Conservation (phyloP, 2,329 filamentous ascomycete genomes). For the Clonostachys byssicola region DNA sequence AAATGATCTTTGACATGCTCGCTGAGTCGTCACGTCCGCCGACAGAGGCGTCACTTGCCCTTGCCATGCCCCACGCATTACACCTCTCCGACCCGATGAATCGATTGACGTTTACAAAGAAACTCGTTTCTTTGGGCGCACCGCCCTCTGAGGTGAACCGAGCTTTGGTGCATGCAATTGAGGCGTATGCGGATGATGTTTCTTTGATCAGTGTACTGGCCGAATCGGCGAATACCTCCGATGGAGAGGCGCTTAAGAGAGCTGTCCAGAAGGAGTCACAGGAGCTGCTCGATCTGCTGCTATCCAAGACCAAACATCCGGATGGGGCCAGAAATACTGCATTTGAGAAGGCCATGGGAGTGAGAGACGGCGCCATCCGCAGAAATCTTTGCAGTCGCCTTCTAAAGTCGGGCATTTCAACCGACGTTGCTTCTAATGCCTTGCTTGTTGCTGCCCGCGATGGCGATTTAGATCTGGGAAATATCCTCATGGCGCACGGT, state of each 20-base stretch:
- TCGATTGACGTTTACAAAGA: slow-evolving; percentile 43
- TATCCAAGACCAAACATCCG: slow-evolving; percentile 27
- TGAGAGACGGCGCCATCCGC: slow-evolving; percentile 31
- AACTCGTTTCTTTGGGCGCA: slow-evolving; percentile 44
- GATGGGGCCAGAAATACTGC: slow-evolving; percentile 25
- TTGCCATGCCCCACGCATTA: slow-evolving; percentile 47
- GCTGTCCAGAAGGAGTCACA: slow-evolving; percentile 39
- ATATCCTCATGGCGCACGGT: slow-evolving; percentile 45
- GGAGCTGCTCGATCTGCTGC: slow-evolving; percentile 40
- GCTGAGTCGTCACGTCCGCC: slow-evolving; percentile 30
- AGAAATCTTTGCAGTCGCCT: slow-evolving; percentile 39
- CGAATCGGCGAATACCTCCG: slow-evolving; percentile 39
- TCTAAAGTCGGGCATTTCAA: slow-evolving; percentile 38
- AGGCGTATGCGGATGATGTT: slow-evolving; percentile 40
- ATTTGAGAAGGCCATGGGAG: slow-evolving; percentile 36
- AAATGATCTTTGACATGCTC: slow-evolving; percentile 42
- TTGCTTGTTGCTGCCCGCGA: slow-evolving; percentile 47
- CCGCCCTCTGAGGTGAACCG: slow-evolving; percentile 41
- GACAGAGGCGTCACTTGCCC: slow-evolving; percentile 36
- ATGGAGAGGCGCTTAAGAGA: slow-evolving; percentile 42
- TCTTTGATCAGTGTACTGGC: slow-evolving; percentile 41
- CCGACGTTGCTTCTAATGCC: slow-evolving; percentile 40
- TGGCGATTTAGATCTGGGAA: slow-evolving; percentile 45
- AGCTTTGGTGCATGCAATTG: slow-evolving; percentile 46
- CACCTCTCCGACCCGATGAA: slow-evolving; percentile 46